Percentiles rank a stretch among this genome's conserved stretches.
Evolutionary conservation across 805 yeast genomes (phyloP).

Genomic region (Wickerhamiella azyma): DNA sequence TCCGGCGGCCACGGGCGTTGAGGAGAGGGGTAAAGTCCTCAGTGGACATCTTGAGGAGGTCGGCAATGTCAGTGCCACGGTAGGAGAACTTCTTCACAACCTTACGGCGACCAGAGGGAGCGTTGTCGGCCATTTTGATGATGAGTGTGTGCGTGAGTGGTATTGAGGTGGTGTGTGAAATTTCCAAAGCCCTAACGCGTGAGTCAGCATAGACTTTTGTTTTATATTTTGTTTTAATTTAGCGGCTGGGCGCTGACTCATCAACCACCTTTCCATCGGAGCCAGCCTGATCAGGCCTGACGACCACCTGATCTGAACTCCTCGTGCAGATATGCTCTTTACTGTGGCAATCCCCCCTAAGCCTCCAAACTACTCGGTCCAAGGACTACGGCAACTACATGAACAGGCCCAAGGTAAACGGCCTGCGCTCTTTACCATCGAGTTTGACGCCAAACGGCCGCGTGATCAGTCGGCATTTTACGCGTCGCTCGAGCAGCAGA

Average conservation of each 20-base stretch:
- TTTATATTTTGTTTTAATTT: neutral
- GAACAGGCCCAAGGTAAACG: neutral
- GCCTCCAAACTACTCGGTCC: neutral
- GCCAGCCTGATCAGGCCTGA: too few relatives aligned
- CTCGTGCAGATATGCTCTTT: neutral
- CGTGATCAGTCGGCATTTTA: neutral
- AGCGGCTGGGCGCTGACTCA: neutral
- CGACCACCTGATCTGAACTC: too few relatives aligned
- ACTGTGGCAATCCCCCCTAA: neutral
- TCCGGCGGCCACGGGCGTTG: slow-evolving; percentile 98
- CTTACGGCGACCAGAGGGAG: slow-evolving; percentile 38
- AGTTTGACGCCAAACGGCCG: neutral
- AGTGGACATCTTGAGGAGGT: slow-evolving; percentile 82
- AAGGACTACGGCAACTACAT: slow-evolving; percentile 1
- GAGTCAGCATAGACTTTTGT: neutral
- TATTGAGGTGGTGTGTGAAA: slow-evolving; percentile 4
- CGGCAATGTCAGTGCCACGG: slow-evolving; percentile 97
- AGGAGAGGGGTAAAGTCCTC: slow-evolving; percentile 96
- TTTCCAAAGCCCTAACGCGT: neutral
- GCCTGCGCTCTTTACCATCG: neutral
- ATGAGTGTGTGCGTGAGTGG: slow-evolving; percentile 6
- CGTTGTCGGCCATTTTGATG: slow-evolving; percentile 22
- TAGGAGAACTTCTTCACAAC: slow-evolving; percentile 94
- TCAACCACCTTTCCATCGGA: too few relatives aligned
- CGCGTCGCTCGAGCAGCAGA: neutral